Conservation (phyloP, 2,329 filamentous ascomycete species). For the Immersiporthe knoxdaviesiana region DNA sequence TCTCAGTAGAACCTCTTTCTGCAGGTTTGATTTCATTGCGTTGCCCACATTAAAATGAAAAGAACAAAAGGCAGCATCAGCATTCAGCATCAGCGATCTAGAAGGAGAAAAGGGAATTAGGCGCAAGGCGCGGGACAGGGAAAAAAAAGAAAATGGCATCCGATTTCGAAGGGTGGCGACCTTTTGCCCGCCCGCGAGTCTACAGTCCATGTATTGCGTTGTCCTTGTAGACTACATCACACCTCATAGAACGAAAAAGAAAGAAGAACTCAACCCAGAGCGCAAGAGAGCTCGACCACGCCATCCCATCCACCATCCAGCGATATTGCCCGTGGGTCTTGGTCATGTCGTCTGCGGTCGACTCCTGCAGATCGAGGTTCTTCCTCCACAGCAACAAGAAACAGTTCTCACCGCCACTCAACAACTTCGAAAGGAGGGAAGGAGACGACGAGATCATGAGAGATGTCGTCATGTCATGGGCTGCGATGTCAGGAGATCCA, state of each 20-base stretch:
- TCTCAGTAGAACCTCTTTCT: background rate
- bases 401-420: background rate
- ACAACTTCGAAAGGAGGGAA: too few species aligned
- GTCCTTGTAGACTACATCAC: constrained; percentile 9
- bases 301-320: background rate
- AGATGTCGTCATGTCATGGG: background rate
- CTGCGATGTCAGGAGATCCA: background rate
- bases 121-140: background rate
- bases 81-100: background rate
- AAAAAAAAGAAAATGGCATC: background rate
- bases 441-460: constrained; percentile 1
- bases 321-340: background rate
- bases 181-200: background rate
- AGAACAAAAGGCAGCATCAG: background rate
- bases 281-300: background rate
- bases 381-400: background rate
- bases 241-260: constrained; percentile 13
- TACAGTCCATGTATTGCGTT: constrained; percentile 12
- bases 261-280: background rate
- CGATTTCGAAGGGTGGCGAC: background rate
- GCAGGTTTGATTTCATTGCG: background rate
- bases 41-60: background rate
- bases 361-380: background rate
- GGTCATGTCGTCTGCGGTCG: background rate
- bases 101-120: background rate